Evolutionary conservation across 495 filamentous ascomycete genomes (phyloP).

Genomic region (Aspergillus diversus): DNA sequence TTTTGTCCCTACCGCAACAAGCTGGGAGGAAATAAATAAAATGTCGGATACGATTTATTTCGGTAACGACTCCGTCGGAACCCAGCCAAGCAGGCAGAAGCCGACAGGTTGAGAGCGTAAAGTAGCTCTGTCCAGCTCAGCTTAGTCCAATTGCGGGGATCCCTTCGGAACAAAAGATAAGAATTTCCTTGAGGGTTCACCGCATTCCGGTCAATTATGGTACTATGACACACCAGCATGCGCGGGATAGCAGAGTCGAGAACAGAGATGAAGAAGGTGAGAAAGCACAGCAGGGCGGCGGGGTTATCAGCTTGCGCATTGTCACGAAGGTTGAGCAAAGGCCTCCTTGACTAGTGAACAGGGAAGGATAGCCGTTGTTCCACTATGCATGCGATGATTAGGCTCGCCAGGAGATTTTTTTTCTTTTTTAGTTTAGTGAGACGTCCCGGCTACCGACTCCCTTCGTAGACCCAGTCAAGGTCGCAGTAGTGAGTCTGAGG

Average conservation of each 20-base stretch:
- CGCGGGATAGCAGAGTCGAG: constrained; percentile 6
- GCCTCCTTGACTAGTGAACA: constrained; percentile 17
- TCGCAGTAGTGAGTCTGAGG: neutral
- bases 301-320: constrained; percentile 22
- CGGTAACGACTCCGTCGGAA: neutral
- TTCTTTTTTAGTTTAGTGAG: neutral
- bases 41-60: neutral
- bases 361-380: constrained; percentile 21
- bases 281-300: constrained; percentile 20
- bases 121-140: constrained; percentile 4
- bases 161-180: constrained; percentile 16
- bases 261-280: constrained; percentile 9
- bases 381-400: constrained; percentile 14
- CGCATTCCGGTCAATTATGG: constrained; percentile 20
- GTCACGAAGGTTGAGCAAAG: constrained; percentile 24
- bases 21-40: neutral
- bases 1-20: neutral
- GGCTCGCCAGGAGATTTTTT: neutral
- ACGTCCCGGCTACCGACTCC: neutral
- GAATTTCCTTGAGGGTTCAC: constrained; percentile 2
- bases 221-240: constrained; percentile 11
- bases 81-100: constrained; percentile 1
- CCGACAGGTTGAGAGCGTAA: neutral
- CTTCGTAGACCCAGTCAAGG: neutral
- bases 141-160: constrained; percentile 21